Conservation (phyloP, 2,329 filamentous ascomycete species). For the Fusarium marasasianum region DNA sequence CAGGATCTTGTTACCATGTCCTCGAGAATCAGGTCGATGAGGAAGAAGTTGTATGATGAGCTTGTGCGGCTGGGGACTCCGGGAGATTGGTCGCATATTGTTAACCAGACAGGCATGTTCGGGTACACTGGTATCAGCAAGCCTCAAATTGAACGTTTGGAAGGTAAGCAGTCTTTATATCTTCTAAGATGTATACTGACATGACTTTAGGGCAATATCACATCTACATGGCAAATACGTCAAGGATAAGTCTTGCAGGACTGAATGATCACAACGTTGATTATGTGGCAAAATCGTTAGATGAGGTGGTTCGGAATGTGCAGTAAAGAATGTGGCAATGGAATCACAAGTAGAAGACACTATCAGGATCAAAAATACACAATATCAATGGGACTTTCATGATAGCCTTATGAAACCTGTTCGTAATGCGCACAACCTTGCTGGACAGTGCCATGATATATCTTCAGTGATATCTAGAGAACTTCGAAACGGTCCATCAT, state of each 20-base stretch:
- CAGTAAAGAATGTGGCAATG: neutral
- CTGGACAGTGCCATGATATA: rapidly evolving
- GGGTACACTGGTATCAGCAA: conserved; percentile 59
- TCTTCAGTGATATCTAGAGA: too few relatives aligned
- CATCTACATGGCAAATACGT: conserved; percentile 53
- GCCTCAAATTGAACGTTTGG: conserved; percentile 53
- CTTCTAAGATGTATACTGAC: neutral
- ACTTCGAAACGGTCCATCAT: rapidly evolving
- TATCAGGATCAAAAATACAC: too few relatives aligned
- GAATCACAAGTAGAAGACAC: too few relatives aligned
- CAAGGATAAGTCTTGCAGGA: conserved; percentile 52
- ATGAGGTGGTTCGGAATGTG: conserved; percentile 24
- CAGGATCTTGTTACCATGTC: conserved; percentile 51
- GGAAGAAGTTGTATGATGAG: conserved; percentile 46
- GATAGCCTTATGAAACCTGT: too few relatives aligned
- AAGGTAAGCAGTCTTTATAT: conserved; percentile 32
- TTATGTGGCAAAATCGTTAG: conserved; percentile 25
- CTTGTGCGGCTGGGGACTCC: conserved; percentile 46
- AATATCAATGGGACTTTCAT: rapidly evolving
- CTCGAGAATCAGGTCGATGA: conserved; percentile 48
- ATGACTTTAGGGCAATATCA: conserved; percentile 43
- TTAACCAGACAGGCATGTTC: conserved; percentile 53
- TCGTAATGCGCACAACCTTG: rapidly evolving
- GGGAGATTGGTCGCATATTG: conserved; percentile 50
- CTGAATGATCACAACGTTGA: conserved; percentile 50